Base-by-base conservation (phyloP, 1,284 basidiomycete species). In the Polyporus tsugae region DNA sequence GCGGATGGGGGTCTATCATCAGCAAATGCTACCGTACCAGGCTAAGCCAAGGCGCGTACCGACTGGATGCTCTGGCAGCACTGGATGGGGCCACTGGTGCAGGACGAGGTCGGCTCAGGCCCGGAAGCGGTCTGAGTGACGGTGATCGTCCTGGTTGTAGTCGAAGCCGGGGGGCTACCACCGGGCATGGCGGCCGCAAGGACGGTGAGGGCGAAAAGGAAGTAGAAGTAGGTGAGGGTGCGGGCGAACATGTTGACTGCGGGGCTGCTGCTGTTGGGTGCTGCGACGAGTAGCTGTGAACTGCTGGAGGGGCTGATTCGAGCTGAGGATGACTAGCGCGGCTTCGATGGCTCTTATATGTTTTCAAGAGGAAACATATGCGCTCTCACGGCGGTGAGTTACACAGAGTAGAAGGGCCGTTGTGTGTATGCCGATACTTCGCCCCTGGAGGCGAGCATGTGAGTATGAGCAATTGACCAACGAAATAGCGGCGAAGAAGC, bases 131-230 rank as follows among this genome's bases (percentile, higher is more conserved):
- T 74, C 52, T 55, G 52, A 9, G 55, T 58, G 35, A 58, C 33
- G 35, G 55, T 58, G 55, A 73, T 60, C 15, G 75, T 76, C 35
- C 19, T 52, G 25, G 72, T 70, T 22, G 65, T 49, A 17, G 67
- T 65, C 11, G 65, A 64, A 17, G 29, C 29, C 29, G 29, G 71
- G 53, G 60, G 62, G 62, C 46, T 49, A 38, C 33, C 67, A 38
- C 70, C 67, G 61, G 77, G 76, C 62, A 62, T 77, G 74, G 77
- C 77, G 73, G 66, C 74, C 73, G 74, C 75, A 75, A 76, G 74
- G 73, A 76, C 35, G 36, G 73, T 60, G 69, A 77, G 67, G 60
- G 75, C 71, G 60, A 75, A 59, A 60, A 70, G 60, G 61, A 72
- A 64, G 68, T 71, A 66, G 70, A 70, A 60, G 67, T 73, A 55